phyloP scores from a whole-genome alignment of 495 filamentous ascomycete genomes.

The Sordaria brevicollis region DNA sequence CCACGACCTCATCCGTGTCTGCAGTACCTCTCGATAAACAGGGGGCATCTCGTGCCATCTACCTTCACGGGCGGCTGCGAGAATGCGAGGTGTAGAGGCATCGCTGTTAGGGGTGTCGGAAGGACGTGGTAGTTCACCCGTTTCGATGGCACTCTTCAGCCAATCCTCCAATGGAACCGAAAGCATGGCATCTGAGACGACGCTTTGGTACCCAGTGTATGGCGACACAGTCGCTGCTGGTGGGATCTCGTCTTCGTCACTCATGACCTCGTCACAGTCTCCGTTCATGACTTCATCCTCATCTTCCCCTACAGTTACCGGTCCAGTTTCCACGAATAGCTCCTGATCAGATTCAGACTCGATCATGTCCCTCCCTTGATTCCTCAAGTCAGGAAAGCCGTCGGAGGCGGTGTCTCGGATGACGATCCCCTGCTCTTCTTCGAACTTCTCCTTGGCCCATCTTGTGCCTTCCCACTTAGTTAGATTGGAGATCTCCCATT shows the following conservation, averaged over 20 bases:
- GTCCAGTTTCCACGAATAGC: not conserved
- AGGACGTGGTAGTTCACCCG: conserved; percentile 36
- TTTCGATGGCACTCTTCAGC: conserved; percentile 69
- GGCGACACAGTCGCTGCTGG: conserved; percentile 19
- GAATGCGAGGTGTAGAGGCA: conserved; percentile 28
- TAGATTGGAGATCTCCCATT: conserved; percentile 61
- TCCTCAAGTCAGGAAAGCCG: conserved; percentile 45
- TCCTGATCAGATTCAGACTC: conserved; percentile 13
- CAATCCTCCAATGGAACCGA: conserved; percentile 58
- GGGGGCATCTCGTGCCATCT: conserved; percentile 41
- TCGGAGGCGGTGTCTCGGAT: conserved; percentile 75
- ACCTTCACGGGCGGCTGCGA: conserved; percentile 36
- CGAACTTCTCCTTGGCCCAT: conserved; percentile 77
- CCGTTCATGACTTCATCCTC: conserved; percentile 21
- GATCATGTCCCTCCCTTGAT: conserved; percentile 31
- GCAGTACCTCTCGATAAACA: not conserved
- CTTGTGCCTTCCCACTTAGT: conserved; percentile 94
- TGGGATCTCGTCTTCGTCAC: conserved; percentile 45
- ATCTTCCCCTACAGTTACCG: conserved; percentile 5
- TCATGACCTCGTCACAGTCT: conserved; percentile 41
- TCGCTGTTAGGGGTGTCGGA: conserved; percentile 25
- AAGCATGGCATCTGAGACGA: not conserved
- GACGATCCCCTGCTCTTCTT: conserved; percentile 59
- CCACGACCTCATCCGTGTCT: not conserved
- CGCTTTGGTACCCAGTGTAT: not conserved